phyloP scores from a whole-genome alignment of 805 yeast genomes.

The Metschnikowia noctiluminum region DNA sequence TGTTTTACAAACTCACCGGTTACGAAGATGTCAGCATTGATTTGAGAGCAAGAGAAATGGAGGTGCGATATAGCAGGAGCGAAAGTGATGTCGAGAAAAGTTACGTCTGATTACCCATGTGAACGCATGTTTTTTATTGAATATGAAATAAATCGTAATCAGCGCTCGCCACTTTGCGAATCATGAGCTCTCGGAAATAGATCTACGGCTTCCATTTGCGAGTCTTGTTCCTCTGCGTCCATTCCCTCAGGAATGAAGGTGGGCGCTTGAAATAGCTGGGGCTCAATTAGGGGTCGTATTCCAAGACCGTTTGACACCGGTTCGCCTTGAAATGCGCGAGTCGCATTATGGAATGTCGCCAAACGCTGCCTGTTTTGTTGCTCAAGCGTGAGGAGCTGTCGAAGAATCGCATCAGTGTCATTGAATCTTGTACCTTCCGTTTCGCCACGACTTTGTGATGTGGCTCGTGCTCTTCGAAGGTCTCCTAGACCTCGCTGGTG shows the following conservation, averaged over 20 bases:
- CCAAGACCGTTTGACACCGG: slow-evolving; percentile 8
- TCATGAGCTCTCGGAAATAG: slow-evolving; percentile 20
- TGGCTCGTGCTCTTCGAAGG: slow-evolving; percentile 14
- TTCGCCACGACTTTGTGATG: neutral
- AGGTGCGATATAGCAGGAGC: slow-evolving; percentile 12
- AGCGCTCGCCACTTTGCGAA: slow-evolving; percentile 3
- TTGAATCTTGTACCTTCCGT: slow-evolving; percentile 5
- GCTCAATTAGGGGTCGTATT: slow-evolving; percentile 32
- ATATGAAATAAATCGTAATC: slow-evolving; percentile 3
- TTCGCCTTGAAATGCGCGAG: slow-evolving; percentile 9
- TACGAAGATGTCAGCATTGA: slow-evolving; percentile 13
- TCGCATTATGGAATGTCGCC: slow-evolving; percentile 12
- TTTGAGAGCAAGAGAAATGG: slow-evolving; percentile 15
- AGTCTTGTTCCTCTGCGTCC: slow-evolving; percentile 27
- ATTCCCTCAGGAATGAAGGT: slow-evolving; percentile 30
- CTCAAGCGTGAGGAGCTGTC: slow-evolving; percentile 16
- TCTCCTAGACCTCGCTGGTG: slow-evolving; percentile 31
- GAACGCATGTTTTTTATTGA: neutral
- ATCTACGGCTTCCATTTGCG: slow-evolving; percentile 29
- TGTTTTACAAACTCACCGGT: slow-evolving; percentile 17
- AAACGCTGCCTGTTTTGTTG: slow-evolving; percentile 14
- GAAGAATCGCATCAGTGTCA: slow-evolving; percentile 16
- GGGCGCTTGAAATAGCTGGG: slow-evolving; percentile 40
- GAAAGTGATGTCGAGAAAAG: slow-evolving; percentile 2
- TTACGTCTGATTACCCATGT: neutral